phyloP scores from a whole-genome alignment of 2,329 filamentous ascomycete species.

The Calycina marina region DNA sequence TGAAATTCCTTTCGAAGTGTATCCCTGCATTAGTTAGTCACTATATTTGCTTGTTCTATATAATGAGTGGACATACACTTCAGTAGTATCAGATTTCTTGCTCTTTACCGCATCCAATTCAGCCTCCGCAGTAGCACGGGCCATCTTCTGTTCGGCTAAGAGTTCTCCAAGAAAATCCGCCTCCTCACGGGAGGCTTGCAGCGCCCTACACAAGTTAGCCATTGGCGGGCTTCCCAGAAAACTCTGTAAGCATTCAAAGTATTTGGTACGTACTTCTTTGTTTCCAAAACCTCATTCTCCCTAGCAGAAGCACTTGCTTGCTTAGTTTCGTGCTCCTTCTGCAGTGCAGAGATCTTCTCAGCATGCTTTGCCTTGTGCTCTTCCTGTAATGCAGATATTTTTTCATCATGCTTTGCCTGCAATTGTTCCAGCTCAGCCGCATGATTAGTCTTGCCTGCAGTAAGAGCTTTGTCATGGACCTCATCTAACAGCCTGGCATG shows the following conservation, averaged over 20 bases:
- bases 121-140: conserved; percentile 31
- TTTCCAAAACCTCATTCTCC: conserved; percentile 16
- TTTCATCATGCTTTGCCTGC: conserved; percentile 36
- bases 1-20: conserved; percentile 35
- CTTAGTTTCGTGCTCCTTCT: too few species aligned
- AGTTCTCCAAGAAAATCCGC: conserved; percentile 17
- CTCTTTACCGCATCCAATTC: conserved; percentile 44
- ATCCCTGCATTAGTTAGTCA: too few species aligned
- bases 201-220: too few species aligned
- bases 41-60: too few species aligned
- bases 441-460: conserved; percentile 33
- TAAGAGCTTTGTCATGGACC: conserved; percentile 35
- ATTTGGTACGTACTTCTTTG: too few species aligned
- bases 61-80: too few species aligned
- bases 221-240: too few species aligned
- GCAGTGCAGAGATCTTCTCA: too few species aligned
- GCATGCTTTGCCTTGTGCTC: conserved; percentile 28
- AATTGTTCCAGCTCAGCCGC: conserved; percentile 36
- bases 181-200: conserved; percentile 14
- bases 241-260: too few species aligned
- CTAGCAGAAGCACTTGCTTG: too few species aligned
- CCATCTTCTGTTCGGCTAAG: conserved; percentile 28
- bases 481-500: conserved; percentile 44
- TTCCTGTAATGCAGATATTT: conserved; percentile 27
- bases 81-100: conserved; percentile 39